Conservation (phyloP, 2,329 filamentous ascomycete species). For the Biscogniauxia marginata region DNA sequence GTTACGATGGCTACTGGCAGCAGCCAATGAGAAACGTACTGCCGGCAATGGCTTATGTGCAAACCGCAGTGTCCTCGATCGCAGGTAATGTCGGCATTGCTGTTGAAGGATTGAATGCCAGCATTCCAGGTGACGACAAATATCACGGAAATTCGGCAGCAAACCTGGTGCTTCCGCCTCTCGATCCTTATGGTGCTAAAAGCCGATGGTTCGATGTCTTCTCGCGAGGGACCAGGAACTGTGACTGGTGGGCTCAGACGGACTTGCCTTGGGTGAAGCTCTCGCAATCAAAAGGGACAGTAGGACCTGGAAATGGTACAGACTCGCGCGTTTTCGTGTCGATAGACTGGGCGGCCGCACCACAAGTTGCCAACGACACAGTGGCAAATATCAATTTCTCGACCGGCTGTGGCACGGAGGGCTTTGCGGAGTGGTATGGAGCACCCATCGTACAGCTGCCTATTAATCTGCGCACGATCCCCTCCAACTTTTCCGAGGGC, state of each 20-base stretch:
- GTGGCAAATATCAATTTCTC: constrained; percentile 53
- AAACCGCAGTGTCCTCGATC: constrained; percentile 55
- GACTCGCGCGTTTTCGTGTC: constrained; percentile 55
- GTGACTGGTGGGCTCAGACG: constrained; percentile 51
- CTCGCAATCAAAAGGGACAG: constrained; percentile 47
- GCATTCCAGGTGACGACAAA: constrained; percentile 64
- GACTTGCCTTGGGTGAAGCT: constrained; percentile 51
- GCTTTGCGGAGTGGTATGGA: constrained; percentile 30
- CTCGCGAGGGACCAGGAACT: constrained; percentile 52
- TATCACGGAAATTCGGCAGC: constrained; percentile 57
- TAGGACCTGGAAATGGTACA: constrained; percentile 44
- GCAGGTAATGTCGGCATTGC: constrained; percentile 63
- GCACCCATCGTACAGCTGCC: constrained; percentile 53
- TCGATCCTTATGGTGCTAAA: constrained; percentile 57
- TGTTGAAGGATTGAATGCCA: constrained; percentile 64
- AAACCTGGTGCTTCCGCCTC: constrained; percentile 51
- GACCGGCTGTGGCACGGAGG: constrained; percentile 28
- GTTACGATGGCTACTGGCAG: constrained; percentile 60
- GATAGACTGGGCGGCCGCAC: constrained; percentile 53
- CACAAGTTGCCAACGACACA: constrained; percentile 35
- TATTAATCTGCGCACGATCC: constrained; percentile 47
- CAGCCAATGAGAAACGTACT: constrained; percentile 71
- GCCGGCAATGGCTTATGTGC: constrained; percentile 59
- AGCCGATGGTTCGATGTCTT: constrained; percentile 65
- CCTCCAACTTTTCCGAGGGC: constrained; percentile 52